Base-by-base conservation (phyloP, 345 rosid species). In the Salix dunnii region DNA sequence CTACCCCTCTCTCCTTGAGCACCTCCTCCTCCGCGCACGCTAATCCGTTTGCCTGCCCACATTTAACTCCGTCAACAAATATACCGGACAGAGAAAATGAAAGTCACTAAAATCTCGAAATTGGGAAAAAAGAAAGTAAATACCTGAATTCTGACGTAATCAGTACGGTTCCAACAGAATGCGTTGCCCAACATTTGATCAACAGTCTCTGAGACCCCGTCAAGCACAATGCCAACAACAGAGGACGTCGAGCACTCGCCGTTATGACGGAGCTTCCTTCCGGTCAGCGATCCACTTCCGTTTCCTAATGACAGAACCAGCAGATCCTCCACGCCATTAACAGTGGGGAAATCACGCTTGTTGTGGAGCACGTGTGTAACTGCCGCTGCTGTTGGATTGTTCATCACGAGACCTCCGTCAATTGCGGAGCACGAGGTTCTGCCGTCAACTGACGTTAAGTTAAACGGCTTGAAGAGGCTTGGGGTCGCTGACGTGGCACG, bases 131-230 rank as follows among this genome's bases (percentile, higher is more conserved):
- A 65, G 72, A 13, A 3, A 30, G 66, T 2, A 64, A 30, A 25
- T 80, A 92, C 99, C 96, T 95, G 97, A 89, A 96, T 87, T 86
- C 99, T 87, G n/a, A 96, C 91, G 89, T 96, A 96, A 79, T 96
- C 94, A 30, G 87, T 73, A 51, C 96, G 94, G 86, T 96, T 96
- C 92, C 91, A 96, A 67, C 94, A 93, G 76, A 96, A 96, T 11
- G 98, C 97, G 86, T 91, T 96, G 60, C 97, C 97, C 58, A 96
- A 60, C 97, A 96, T 91, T 79, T 96, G 99, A 85, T 96, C 99
- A 0, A 96, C 88, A 13, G 91, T 91, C 83, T 96, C 99, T 55
- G 99, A 91, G 51, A 92, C 93, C 55, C 99, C 99, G 67, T 96
- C 97, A 3, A 91, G 88, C 74, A 82, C 98, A 36, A 93, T 91